Base-by-base conservation (phyloP, 495 filamentous ascomycete genomes). In the Lophiostoma macrostomum region DNA sequence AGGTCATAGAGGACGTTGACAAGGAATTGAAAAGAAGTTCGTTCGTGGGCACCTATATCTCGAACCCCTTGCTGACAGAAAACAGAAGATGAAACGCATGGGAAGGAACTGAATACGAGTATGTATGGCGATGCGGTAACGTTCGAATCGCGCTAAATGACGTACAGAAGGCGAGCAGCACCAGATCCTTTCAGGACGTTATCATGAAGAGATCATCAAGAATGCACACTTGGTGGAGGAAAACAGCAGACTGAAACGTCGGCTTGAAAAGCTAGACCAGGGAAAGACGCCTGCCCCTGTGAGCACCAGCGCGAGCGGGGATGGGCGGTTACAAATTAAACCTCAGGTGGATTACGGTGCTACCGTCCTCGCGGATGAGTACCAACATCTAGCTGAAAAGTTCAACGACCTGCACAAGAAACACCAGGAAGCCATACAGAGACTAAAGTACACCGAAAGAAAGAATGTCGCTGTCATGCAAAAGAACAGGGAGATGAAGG, bases 401-500 rank as follows among this genome's bases (percentile, higher is more conserved):
- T 62, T 60, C 42, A 52, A 63, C 27, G 46, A 57, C 4, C 38
- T 65, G 12, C 43, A 38, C 42, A 39, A 62, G 38, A 25, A 5
- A 23, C 32, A 54, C 32, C 38, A 52, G 11, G 56, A 63, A 13
- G 30, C 50, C 3, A 13, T 42, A 11, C 45, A 43, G 14, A 35
- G 43, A 32, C 38, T 51, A 13, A 48, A 42, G 56, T 51, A 51
- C 57, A 39, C 32, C 2, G 31, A 50, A 32, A 47, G 14, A 48
- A 55, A 57, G 53, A 53, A 49, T 23, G 31, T 45, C 13, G 30
- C 34, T 12, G 48, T 58, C n/a, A 44, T 44, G 46, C 41, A 62
- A 34, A 63, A 69, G 50, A 61, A 52, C 16, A 42, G 31, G 23
- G 50, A 62, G 34, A 58, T 64, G 42, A 68, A 66, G 36, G 52